Evolutionary conservation across 164 flowering plant species (phyloP).

Genomic region (Chimonanthus salicifolius): DNA sequence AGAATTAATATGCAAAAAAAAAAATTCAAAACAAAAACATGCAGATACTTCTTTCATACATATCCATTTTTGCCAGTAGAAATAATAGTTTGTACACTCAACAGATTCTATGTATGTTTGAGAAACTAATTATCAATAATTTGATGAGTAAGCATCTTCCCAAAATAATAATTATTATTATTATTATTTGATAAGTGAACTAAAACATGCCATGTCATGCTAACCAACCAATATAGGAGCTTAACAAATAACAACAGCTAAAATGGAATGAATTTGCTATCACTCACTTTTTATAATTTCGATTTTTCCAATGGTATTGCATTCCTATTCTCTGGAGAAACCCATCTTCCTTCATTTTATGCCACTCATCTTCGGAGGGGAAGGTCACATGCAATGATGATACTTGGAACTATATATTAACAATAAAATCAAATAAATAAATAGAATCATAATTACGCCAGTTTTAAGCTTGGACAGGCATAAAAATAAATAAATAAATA

Average conservation of each 20-base stretch:
- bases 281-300: constrained; percentile 66
- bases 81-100: neutral
- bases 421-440: too few species aligned
- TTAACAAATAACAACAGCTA: neutral
- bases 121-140: neutral
- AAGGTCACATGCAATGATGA: constrained; percentile 91
- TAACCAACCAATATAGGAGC: neutral
- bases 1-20: too few species aligned
- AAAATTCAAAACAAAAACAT: too few species aligned
- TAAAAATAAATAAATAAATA: too few species aligned
- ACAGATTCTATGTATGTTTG: neutral
- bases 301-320: constrained; percentile 98
- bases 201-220: neutral
- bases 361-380: constrained; percentile 70
- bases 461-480: too few species aligned
- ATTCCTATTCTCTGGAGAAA: constrained; percentile 85
- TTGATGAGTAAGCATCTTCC: neutral
- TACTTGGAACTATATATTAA: constrained; percentile 51
- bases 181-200: neutral
- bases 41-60: too few species aligned
- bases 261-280: neutral
- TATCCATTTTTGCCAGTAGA: too few species aligned
- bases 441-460: too few species aligned
- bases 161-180: neutral
- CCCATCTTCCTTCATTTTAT: constrained; percentile 52